Evolutionary conservation across 768 basidiomycete genomes (phyloP), one percentile per base, ranked within the genome.

Genomic region (Boletus rubroflammeus): DNA sequence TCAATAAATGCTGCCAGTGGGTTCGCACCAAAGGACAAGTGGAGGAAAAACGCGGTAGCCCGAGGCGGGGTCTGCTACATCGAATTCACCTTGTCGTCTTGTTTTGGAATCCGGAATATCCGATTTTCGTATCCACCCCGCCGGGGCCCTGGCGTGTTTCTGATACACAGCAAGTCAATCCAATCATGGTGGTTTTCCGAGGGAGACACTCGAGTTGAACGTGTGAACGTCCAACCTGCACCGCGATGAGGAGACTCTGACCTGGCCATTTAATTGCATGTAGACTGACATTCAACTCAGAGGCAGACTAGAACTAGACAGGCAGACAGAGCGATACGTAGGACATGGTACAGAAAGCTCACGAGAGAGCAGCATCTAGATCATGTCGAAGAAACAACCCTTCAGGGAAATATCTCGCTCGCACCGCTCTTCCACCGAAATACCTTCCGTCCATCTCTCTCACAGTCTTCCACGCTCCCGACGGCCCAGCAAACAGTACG

Each of bases 391-490:
- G 59, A 63, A 87, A 91, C 41, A 71, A 65, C 25, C 53, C 54
- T 65, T 93, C 90, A 0, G 86, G 75, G 65, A 86, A 95, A 67
- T 94, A 95, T 62, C 87, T 76, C 39, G 93, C 93, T 41, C 87
- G 77, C 29, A 96, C 90, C 15, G 80, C 79, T 59, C 87, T 78
- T 10, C 96, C 96, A 13, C 90, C 94, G 65, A 98, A 98, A 67
- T 82, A 96, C 28, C 95, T 79, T 21, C 93, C 96, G 62, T 98
- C 93, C 49, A 98, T 78, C 68, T 96, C 93, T 45, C 93, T 82
- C 3, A 95, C 91, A 0, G 93, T 94, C 71, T 93, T 92, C 95
- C 94, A 98, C 6, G 95, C 96, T 11, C 93, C 96, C 0, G 81
- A 94, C 5, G 91, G 90, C 1, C 95, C 96, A 0, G 85, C 84